Evolutionary conservation across 345 rosid species (phyloP), one percentile per base, ranked within the genome.

Genomic region (Hibiscus mutabilis): DNA sequence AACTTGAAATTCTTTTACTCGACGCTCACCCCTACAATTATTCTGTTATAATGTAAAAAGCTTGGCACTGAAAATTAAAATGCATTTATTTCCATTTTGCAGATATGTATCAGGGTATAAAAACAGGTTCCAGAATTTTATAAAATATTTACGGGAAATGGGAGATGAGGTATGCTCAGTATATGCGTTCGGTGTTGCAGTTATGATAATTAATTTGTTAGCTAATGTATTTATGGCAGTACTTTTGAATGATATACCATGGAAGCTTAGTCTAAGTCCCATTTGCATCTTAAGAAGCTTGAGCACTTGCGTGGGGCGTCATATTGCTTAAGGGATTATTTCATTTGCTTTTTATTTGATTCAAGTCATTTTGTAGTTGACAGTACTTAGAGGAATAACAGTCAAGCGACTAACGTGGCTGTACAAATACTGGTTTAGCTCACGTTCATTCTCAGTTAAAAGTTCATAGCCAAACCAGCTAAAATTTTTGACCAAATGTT

Each of bases 31-130:
- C n/a, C n/a, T n/a, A 22, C 51, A 16, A 2, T 10, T 69, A 51
- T 8, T 69, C 9, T 15, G 66, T 22, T 24, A 5, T 44, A 53
- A 58, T 70, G 37, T 21, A 8, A 21, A 21, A 58, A 57, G 8
- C 25, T 37, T 24, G 22, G 57, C 21, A 24, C 8, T 46, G 8
- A 15, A 13, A 46, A 6, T 61, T 24, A 42, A 31, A 31, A 13
- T 57, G 69, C 75, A 49, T 22, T 33, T 56, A 16, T 76, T 75
- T 82, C 74, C 14, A 52, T 66, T 71, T 82, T 79, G 82, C 97
- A 95, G 99, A n/a, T 95, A 95, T 82, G 89, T 95, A 44, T 95
- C 99, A 5, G 99, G 99, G 27, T 95, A 95, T 72, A 95, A 95
- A 71, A 95, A n/a, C n/a, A n/a, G n/a, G n/a, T n/a, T n/a, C n/a